Conservation (phyloP, 2,329 filamentous ascomycete genomes). For the Fusarium pilosicola region DNA sequence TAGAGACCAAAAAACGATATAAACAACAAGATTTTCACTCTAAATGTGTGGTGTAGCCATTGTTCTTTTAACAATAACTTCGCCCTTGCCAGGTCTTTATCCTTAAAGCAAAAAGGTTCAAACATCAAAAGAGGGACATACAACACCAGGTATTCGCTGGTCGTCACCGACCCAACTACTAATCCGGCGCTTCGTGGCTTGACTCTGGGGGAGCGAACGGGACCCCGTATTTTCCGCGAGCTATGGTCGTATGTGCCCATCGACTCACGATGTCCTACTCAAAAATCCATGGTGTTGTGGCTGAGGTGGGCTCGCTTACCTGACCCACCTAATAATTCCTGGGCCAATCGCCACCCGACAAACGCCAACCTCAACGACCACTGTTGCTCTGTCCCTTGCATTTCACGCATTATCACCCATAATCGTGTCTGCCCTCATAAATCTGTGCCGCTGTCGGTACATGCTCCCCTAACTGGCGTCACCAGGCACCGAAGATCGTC, state of each 20-base stretch:
- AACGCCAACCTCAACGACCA: neutral
- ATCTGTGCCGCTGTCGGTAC: no score
- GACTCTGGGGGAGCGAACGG: slow-evolving; percentile 15
- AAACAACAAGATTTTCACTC: no score
- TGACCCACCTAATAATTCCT: neutral
- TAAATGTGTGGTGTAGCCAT: no score
- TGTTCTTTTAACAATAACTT: no score
- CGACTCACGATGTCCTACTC: accelerated
- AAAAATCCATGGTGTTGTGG: neutral
- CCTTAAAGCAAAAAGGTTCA: no score
- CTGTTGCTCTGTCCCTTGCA: neutral
- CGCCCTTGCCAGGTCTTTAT: no score
- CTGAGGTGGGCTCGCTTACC: neutral
- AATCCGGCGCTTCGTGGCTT: slow-evolving; percentile 8
- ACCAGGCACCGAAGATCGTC: neutral
- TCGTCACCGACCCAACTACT: slow-evolving; percentile 20
- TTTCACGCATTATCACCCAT: neutral
- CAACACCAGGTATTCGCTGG: slow-evolving; percentile 18
- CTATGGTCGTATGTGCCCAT: slow-evolving; percentile 6
- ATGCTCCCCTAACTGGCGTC: no score
- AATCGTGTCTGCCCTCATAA: no score
- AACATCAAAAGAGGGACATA: neutral
- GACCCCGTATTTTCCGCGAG: slow-evolving; percentile 13
- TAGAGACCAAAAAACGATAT: no score
- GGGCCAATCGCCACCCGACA: neutral